Percentiles rank a stretch among this genome's conserved stretches.
Conservation (phyloP, 2,329 filamentous ascomycete genomes). For the Paraphaeosphaeria sporulosa region DNA sequence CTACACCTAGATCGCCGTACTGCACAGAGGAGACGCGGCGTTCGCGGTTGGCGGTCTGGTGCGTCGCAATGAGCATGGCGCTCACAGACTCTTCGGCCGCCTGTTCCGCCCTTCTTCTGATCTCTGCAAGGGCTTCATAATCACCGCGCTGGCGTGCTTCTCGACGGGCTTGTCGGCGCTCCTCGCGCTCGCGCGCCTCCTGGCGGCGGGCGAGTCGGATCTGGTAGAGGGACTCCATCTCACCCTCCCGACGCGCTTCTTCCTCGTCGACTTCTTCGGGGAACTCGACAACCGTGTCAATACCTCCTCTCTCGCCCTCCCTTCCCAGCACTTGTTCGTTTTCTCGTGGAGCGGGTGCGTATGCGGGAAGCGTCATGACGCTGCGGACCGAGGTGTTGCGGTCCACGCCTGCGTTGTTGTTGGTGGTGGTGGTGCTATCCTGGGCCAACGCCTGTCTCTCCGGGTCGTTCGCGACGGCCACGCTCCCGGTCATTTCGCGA, state of each 20-base stretch:
- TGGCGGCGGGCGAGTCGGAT: slow-evolving; percentile 80
- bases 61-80: slow-evolving; percentile 62
- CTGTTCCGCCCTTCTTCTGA: slow-evolving; percentile 60
- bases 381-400: slow-evolving; percentile 87
- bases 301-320: slow-evolving; percentile 89
- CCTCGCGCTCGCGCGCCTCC: slow-evolving; percentile 79
- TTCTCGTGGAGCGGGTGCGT: slow-evolving; percentile 74
- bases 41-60: slow-evolving; percentile 68
- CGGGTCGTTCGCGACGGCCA: slow-evolving; percentile 23
- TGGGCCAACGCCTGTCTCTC: slow-evolving; percentile 27
- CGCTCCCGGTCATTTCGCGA: slow-evolving; percentile 40
- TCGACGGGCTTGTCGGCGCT: slow-evolving; percentile 71
- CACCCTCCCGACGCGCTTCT: slow-evolving; percentile 78
- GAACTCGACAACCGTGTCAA: slow-evolving; percentile 88
- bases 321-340: slow-evolving; percentile 84
- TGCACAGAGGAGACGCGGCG: slow-evolving; percentile 76
- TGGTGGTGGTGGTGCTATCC: slow-evolving; percentile 23
- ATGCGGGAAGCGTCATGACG: slow-evolving; percentile 92
- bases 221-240: slow-evolving; percentile 93
- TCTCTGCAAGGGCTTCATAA: slow-evolving; percentile 67
- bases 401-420: slow-evolving; percentile 63
- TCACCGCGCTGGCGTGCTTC: slow-evolving; percentile 79
- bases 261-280: slow-evolving; percentile 82
- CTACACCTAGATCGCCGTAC: slow-evolving; percentile 78
- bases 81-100: slow-evolving; percentile 51